Base-by-base conservation (phyloP, 2,329 filamentous ascomycete genomes). In the Remersonia thermophila region DNA sequence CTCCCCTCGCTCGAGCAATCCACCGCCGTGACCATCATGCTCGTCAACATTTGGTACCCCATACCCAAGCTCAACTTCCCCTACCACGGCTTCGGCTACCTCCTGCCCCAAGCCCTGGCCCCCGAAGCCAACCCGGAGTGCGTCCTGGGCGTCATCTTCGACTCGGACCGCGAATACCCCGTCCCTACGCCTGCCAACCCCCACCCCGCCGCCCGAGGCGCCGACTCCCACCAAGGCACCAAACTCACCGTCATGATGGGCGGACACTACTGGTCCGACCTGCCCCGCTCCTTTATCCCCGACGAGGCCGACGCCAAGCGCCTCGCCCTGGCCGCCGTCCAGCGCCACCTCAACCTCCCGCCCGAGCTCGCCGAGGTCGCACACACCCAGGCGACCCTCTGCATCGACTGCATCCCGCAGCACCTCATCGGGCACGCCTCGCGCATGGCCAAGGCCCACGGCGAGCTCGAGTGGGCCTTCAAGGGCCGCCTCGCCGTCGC, bases 191-290 rank as follows among this genome's bases (percentile, higher is more conserved):
- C 13, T 40, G 56, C 34, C 48, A 51, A 17, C 27, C 36, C 20
- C 9, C 30, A 27, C 23, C 29, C 34, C 15, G 3, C 16, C 18
- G 31, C 38, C 30, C 39, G 36, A 33, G 70, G 68, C 13, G 66
- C 72, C 47, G 73, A 80, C 52, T 65, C 60, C 26, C 36, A 47
- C 37, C 52, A 56, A 0, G 85, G 83, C 16, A 93, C 85, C 11
- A 94, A 93, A 56, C 60, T 96, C 36, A 94, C 89, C 12, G 83
- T 96, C 48, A 93, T 98, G 77, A 65, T 98, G 38, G 91, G 91
- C 40, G 91, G 91, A 1, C 86, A 95, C 60, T 85, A 83, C 71
- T 96, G 84, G 84, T 69, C 85, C 54, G 70, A 64, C 39, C 49
- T 46, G 31, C 50, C 43, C 2, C 35, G 49, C 1, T 35, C 40